phyloP scores from a whole-genome alignment of 2,329 filamentous ascomycete genomes.

The Tolypocladium endophyticum region DNA sequence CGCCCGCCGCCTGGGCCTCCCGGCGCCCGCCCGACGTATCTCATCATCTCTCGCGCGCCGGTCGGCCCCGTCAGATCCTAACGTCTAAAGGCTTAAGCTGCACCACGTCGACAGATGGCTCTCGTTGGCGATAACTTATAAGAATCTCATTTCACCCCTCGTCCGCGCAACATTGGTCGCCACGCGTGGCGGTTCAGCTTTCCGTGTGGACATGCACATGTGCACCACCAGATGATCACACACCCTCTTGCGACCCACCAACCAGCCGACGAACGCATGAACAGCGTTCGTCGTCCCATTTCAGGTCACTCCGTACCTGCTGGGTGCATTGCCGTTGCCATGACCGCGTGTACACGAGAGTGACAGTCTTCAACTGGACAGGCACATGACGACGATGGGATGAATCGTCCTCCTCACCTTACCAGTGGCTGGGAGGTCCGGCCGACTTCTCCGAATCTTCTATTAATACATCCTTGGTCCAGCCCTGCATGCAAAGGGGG shows the following conservation, averaged over 20 bases:
- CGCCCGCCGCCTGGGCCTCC: not conserved
- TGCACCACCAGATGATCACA: not conserved
- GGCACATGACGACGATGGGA: not conserved
- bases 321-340: not conserved
- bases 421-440: not conserved
- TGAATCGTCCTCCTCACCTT: not conserved
- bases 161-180: not conserved
- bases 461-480: not conserved
- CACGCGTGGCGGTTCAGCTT: constrained; percentile 1
- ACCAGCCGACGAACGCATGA: not conserved
- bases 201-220: not conserved
- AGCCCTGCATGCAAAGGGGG: not conserved
- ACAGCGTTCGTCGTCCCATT: not conserved
- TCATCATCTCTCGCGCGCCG: not conserved
- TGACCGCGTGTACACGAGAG: not conserved
- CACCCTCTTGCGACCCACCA: not conserved
- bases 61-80: not conserved
- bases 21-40: not conserved
- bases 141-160: not conserved
- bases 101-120: not conserved
- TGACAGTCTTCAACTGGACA: not conserved
- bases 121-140: not conserved
- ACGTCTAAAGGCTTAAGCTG: not conserved
- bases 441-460: not conserved
- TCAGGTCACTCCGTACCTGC: not conserved